A percentile compares a stretch with the other conserved stretches of the same genome.
phyloP scores from a whole-genome alignment of 371 early-diverging fungal genomes.

The Dipsacomyces acuminosporus region DNA sequence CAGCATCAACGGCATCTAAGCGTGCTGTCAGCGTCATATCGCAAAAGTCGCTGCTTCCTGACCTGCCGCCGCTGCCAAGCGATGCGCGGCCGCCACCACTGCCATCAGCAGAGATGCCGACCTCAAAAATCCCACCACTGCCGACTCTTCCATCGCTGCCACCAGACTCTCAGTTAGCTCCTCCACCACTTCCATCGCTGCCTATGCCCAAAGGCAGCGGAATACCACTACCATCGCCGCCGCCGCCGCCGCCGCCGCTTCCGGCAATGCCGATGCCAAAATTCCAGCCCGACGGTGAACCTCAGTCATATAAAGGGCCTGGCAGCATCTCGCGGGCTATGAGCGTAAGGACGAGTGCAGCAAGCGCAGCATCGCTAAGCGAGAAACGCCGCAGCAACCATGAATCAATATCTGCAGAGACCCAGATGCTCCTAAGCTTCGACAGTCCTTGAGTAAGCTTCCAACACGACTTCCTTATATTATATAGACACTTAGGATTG shows the following conservation, averaged over 20 bases:
- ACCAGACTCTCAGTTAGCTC: background rate
- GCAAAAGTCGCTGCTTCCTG: slow-evolving; percentile 1
- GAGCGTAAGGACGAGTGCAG: background rate
- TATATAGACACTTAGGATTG: no score
- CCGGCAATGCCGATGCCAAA: slow-evolving; percentile 34
- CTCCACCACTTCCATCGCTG: background rate
- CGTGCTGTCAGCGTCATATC: slow-evolving; percentile 1
- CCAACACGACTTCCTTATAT: no score
- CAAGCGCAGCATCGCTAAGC: background rate
- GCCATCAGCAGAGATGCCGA: slow-evolving; percentile 25
- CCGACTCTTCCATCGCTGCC: background rate
- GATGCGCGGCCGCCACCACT: slow-evolving; percentile 12
- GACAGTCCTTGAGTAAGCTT: slow-evolving; percentile 1
- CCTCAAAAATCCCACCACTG: slow-evolving; percentile 1
- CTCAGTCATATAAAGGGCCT: background rate
- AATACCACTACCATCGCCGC: background rate
- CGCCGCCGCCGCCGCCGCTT: slow-evolving; percentile 22
- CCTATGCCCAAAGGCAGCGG: background rate
- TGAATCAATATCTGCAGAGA: slow-evolving; percentile 27
- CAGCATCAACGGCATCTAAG: background rate
- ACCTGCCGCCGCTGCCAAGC: slow-evolving; percentile 5
- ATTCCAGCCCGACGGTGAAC: slow-evolving; percentile 22
- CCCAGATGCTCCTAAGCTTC: slow-evolving; percentile 41
- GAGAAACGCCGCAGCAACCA: slow-evolving; percentile 4
- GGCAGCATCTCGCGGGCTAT: no score